Conservation (phyloP, 2,329 filamentous ascomycete genomes). For the Calonectria pteridis region DNA sequence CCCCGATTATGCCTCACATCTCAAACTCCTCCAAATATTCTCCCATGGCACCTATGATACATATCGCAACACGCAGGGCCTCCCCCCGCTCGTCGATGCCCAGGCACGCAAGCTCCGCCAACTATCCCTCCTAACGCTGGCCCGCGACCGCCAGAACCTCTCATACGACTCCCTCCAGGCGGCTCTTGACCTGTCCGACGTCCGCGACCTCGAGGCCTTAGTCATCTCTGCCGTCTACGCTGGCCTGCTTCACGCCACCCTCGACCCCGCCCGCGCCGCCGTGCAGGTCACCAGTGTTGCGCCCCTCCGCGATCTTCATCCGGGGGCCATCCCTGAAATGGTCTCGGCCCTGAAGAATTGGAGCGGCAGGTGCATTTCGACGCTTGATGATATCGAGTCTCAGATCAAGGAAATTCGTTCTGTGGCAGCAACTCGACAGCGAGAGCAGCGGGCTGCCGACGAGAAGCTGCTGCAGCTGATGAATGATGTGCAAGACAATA, state of each 20-base stretch:
- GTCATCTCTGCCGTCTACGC: conserved; percentile 91
- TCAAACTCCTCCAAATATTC: conserved; percentile 87
- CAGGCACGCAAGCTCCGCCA: conserved; percentile 91
- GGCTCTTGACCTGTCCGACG: conserved; percentile 74
- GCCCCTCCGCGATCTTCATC: conserved; percentile 86
- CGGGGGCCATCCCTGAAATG: conserved; percentile 77
- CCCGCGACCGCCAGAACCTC: conserved; percentile 75
- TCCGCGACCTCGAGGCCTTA: conserved; percentile 83
- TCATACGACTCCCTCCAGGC: conserved; percentile 78
- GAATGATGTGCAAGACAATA: conserved; percentile 58
- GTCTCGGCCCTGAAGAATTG: conserved; percentile 78
- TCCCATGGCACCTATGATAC: conserved; percentile 89
- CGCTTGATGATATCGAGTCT: conserved; percentile 79
- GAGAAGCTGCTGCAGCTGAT: conserved; percentile 63
- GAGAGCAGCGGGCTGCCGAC: conserved; percentile 61
- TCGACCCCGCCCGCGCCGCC: conserved; percentile 81
- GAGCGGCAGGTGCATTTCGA: conserved; percentile 81
- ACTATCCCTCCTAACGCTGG: conserved; percentile 87
- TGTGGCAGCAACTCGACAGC: conserved; percentile 66
- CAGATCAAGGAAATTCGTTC: conserved; percentile 78
- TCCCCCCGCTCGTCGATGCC: conserved; percentile 78
- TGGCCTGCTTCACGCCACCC: conserved; percentile 82
- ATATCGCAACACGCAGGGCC: conserved; percentile 67
- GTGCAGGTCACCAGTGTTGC: conserved; percentile 86
- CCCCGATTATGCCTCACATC: conserved; percentile 71